Evolutionary conservation across 257 asterid genomes (phyloP), one percentile per base, ranked within the genome.

Genomic region (Lycium barbarum): DNA sequence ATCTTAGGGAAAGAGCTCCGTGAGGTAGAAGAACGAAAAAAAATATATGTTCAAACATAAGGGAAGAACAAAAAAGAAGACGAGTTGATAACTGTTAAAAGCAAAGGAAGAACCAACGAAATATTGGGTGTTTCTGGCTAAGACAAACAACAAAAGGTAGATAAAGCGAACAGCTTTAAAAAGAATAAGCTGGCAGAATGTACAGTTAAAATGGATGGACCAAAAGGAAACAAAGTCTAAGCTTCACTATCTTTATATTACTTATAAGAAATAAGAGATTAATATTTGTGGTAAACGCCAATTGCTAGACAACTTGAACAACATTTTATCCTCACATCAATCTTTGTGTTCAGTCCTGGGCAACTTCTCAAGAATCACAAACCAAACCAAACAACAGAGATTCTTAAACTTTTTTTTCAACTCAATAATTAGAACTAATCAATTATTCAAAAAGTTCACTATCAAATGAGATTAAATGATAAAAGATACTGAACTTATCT

Each of bases 331-430:
- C n/a, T 73, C 81, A 20, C 8, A 73, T 2, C 59, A 70, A n/a
- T 47, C 20, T 47, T 51, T 76, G 3, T 47, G 59, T 76, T 22
- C 81, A 76, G 14, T 22, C 81, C 53, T 10, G 13, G 47, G 63
- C 7, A 76, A 76, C 57, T 76, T 76, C 61, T 76, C 63, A 76
- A 76, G 63, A 76, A 76, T 76, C 63, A 51, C 10, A 76, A 76
- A 51, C 63, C 26, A 76, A 76, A 51, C 65, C 26, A 72, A 43
- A 72, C n/a, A 72, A 72, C 57, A 72, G 15, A 72, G 57, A 20
- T 45, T 53, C 36, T 40, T 18, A 72, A 71, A 72, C 38, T 76
- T 4, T 76, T 4, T 76, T 51, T 51, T 76, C 18, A 51, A 51
- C 26, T 14, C 26, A 76, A 76, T 51, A 13, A 26, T 63, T 51